Percentiles rank a stretch among this genome's conserved stretches.
Conservation (phyloP, 1,284 basidiomycete species). For the Mycena sp. region DNA sequence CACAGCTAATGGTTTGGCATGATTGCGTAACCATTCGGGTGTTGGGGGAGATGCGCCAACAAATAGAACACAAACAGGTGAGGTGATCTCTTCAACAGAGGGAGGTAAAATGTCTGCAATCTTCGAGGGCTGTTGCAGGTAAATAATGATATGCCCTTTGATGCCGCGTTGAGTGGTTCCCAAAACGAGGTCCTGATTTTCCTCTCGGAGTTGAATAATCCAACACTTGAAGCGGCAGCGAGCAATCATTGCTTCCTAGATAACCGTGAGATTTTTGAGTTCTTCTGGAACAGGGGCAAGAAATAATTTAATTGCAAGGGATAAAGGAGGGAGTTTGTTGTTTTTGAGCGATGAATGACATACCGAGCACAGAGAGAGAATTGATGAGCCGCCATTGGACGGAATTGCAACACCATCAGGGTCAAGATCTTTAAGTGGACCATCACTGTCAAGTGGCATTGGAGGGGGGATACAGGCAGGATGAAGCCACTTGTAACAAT, state of each 20-base stretch:
- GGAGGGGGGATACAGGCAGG: too few relatives aligned
- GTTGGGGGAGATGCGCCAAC: constrained; percentile 2
- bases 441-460: background rate
- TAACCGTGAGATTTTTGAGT: background rate
- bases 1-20: background rate
- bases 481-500: too few relatives aligned
- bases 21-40: constrained; percentile 1
- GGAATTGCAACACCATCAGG: background rate
- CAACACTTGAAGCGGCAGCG: too few relatives aligned
- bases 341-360: too few relatives aligned
- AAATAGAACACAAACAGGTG: too few relatives aligned
- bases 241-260: background rate
- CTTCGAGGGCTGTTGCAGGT: background rate
- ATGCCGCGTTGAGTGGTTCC: constrained; percentile 1
- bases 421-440: background rate
- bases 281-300: background rate
- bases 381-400: background rate
- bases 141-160: constrained; percentile 14
- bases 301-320: background rate
- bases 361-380: background rate
- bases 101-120: background rate
- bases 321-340: background rate
- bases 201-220: too few relatives aligned
- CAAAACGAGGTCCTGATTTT: too few relatives aligned
- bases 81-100: too few relatives aligned